These are phyloP conservation scores for Cladosporium sp. DNA, from an alignment of 2,329 filamentous ascomycete genomes.

Conservation along the genomic window DNA sequence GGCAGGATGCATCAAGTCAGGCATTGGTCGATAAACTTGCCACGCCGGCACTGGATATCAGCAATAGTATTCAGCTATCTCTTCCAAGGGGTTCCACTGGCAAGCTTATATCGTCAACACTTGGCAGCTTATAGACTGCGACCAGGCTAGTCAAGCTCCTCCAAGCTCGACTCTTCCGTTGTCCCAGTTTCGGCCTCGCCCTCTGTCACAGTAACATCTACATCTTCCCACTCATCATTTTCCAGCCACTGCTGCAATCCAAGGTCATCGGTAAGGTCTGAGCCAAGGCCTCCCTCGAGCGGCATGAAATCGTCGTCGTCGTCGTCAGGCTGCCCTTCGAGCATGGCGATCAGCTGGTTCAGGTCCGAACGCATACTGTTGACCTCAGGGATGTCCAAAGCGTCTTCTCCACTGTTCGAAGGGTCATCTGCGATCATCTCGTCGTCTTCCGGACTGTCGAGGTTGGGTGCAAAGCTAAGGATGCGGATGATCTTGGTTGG, in stretches of 20 bases:
- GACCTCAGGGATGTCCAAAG: background rate
- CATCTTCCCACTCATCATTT: conserved; percentile 20
- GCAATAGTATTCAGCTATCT: background rate
- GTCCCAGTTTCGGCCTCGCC: background rate
- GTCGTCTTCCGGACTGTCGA: conserved; percentile 10
- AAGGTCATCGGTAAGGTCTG: conserved; percentile 15
- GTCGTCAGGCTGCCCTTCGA: conserved; percentile 21
- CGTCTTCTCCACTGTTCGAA: background rate
- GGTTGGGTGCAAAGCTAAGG: conserved; percentile 41
- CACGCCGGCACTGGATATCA: background rate
- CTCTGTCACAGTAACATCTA: background rate
- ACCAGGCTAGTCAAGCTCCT: background rate
- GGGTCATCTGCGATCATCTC: background rate
- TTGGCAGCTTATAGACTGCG: background rate
- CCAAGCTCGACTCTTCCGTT: background rate
- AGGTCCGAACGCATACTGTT: conserved; percentile 21
- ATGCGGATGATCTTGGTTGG: conserved; percentile 46
- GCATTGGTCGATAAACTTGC: background rate
- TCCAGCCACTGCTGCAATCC: conserved; percentile 14
- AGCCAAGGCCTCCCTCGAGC: background rate
- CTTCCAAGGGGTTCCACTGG: background rate
- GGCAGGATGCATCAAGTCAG: background rate
- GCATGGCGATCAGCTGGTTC: conserved; percentile 22
- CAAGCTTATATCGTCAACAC: background rate
- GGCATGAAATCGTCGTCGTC: background rate